Evolutionary conservation across 2,329 filamentous ascomycete species (phyloP).

Genomic region (Pseudocercospora musae): DNA sequence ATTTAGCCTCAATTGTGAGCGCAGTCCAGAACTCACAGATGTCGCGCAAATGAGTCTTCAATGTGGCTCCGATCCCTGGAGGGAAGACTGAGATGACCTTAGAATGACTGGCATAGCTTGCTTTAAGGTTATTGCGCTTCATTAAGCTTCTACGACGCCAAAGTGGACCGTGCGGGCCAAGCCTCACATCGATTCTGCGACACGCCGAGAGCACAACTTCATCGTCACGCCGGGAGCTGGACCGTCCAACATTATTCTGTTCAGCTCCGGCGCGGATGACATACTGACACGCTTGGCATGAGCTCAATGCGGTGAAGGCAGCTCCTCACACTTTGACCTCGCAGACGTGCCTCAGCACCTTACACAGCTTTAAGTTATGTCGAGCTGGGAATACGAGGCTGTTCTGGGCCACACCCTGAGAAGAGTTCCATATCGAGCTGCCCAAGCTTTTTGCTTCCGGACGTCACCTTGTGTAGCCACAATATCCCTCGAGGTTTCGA

Average conservation of each 20-base stretch:
- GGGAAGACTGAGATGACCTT: background rate
- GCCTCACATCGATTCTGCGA: background rate
- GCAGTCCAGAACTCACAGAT: background rate
- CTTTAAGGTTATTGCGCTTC: background rate
- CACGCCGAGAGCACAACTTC: background rate
- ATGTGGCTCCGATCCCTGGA: background rate
- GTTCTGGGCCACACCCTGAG: background rate
- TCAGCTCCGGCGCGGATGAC: background rate
- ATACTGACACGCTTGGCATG: background rate
- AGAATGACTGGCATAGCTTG: background rate
- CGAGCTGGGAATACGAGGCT: background rate
- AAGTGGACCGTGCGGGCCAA: background rate
- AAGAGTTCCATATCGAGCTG: background rate
- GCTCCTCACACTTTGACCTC: background rate
- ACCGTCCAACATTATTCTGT: background rate
- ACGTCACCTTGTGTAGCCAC: background rate
- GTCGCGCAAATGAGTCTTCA: background rate
- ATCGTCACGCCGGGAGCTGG: too few relatives aligned
- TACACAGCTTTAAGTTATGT: background rate
- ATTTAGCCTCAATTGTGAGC: background rate
- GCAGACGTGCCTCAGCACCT: background rate
- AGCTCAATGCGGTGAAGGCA: background rate
- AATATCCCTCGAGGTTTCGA: background rate
- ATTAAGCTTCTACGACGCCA: background rate
- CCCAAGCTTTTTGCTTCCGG: background rate